Percentiles rank a stretch among this genome's conserved stretches.
Conservation (phyloP, 805 yeast genomes). For the Lipomyces yamanashiensis region DNA sequence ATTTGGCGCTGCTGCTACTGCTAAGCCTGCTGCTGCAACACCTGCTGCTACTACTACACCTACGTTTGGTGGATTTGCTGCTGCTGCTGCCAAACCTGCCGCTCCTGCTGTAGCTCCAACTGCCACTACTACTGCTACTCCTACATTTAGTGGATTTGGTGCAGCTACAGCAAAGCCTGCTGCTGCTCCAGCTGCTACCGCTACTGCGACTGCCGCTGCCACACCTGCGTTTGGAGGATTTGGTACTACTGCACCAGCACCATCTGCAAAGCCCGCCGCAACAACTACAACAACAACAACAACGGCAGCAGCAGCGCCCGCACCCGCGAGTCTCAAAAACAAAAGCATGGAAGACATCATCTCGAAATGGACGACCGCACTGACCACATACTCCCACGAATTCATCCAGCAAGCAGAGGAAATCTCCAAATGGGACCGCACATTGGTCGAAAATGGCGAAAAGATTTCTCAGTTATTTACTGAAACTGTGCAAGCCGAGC, state of each 20-base stretch:
- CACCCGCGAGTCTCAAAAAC: slow-evolving; percentile 67
- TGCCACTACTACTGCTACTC: slow-evolving; percentile 18
- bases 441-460: slow-evolving; percentile 81
- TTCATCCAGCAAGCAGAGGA: slow-evolving; percentile 76
- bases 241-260: slow-evolving; percentile 16
- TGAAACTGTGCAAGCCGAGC: slow-evolving; percentile 81
- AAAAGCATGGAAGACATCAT: slow-evolving; percentile 92
- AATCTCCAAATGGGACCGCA: slow-evolving; percentile 83
- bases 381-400: slow-evolving; percentile 70
- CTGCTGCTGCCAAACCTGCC: slow-evolving; percentile 19
- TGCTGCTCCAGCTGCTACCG: slow-evolving; percentile 22
- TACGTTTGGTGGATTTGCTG: slow-evolving; percentile 10
- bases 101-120: slow-evolving; percentile 19
- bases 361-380: slow-evolving; percentile 88
- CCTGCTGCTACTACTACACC: slow-evolving; percentile 20
- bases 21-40: slow-evolving; percentile 14
- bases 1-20: slow-evolving; percentile 25
- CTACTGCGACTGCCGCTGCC: slow-evolving; percentile 18
- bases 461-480: slow-evolving; percentile 77
- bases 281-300: not conserved
- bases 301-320: slow-evolving; percentile 30
- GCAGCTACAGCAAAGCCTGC: slow-evolving; percentile 12
- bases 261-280: slow-evolving; percentile 14
- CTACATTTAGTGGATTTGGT: slow-evolving; percentile 15
- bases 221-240: slow-evolving; percentile 14